Percentiles rank a stretch among this genome's conserved stretches.
Evolutionary conservation across 1,139 yeast genomes (phyloP).

Genomic region (Hanseniaspora uvarum): DNA sequence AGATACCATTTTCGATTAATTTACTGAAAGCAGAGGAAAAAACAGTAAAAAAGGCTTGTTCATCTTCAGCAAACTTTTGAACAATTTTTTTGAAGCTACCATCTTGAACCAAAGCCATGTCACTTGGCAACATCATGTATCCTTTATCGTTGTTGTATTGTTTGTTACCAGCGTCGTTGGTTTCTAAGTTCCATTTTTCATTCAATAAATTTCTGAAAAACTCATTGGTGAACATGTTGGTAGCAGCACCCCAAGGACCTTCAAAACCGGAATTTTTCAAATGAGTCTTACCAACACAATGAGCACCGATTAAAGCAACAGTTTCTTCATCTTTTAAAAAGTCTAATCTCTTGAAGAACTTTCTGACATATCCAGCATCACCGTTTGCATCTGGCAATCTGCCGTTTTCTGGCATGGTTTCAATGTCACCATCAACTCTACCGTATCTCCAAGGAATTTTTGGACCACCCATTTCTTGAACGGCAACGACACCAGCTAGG

Average conservation of each 20-base stretch:
- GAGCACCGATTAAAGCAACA: slow-evolving; percentile 83
- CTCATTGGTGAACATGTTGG: slow-evolving; percentile 74
- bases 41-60: slow-evolving; percentile 58
- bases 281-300: slow-evolving; percentile 74
- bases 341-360: slow-evolving; percentile 60
- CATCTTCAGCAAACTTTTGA: slow-evolving; percentile 60
- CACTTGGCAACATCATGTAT: slow-evolving; percentile 86
- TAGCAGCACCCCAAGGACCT: slow-evolving; percentile 93
- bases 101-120: slow-evolving; percentile 62
- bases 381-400: slow-evolving; percentile 71
- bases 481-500: slow-evolving; percentile 71
- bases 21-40: slow-evolving; percentile 60
- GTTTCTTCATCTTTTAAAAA: slow-evolving; percentile 66
- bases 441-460: slow-evolving; percentile 83
- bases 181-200: slow-evolving; percentile 64
- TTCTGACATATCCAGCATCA: slow-evolving; percentile 60
- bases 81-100: slow-evolving; percentile 56
- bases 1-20: slow-evolving; percentile 65
- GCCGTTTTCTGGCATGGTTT: slow-evolving; percentile 52
- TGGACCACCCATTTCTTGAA: slow-evolving; percentile 84
- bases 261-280: slow-evolving; percentile 58
- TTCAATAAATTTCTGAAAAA: slow-evolving; percentile 57
- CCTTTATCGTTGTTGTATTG: slow-evolving; percentile 71
- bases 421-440: slow-evolving; percentile 45
- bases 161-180: slow-evolving; percentile 60